Base-by-base conservation (phyloP, 2,329 filamentous ascomycete genomes). In the Phaeosphaeria sp. region DNA sequence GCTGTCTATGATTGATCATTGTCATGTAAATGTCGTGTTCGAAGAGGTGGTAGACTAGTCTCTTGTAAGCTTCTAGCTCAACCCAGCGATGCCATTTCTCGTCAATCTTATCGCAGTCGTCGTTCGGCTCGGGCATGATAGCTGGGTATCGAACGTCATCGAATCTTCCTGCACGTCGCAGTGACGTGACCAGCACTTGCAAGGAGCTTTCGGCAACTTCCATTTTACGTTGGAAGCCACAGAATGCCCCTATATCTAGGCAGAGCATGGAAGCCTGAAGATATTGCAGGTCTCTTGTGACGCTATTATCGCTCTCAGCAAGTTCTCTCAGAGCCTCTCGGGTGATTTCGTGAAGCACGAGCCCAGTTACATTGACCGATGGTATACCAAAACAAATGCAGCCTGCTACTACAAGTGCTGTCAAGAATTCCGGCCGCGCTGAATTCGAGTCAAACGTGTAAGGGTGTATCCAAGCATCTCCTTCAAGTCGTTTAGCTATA, bases 1-100 rank as follows among this genome's bases (percentile, higher is more conserved):
- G 86, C 58, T 84, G 57, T 2, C 63, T 56, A 21, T 67, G 56
- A 11, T 66, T 67, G 17, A 65, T 51, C 57, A 66, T 56, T 1
- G 65, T 57, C 61, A 69, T 65, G 21, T 66, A 24, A 1, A 69
- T 66, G 21, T 69, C 66, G 44, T 68, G 66, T 49, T 66, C 66
- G 36, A 60, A 65, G 22, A 67, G 56, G 18, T 69, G 66, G 40
- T 67, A 69, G 0, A 57, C 59, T 22, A 69, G 40, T 30, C 65
- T 66, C 22, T 90, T 91, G 78, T 86, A 89, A 5, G 86, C 87
- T 68, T 91, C 88, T 51, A 83, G 78, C 51, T 86, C 82, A 20
- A 84, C 80, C 88, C 88, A 91, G 20, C 74, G 73, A 56, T 76
- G 81, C 89, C 89, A 91, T 64, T 90, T 90, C 11, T 79, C 75